A percentile compares a stretch with the other conserved stretches of the same genome.
phyloP scores from a whole-genome alignment of 1,139 yeast species.

The Sugiyamaella sp. region DNA sequence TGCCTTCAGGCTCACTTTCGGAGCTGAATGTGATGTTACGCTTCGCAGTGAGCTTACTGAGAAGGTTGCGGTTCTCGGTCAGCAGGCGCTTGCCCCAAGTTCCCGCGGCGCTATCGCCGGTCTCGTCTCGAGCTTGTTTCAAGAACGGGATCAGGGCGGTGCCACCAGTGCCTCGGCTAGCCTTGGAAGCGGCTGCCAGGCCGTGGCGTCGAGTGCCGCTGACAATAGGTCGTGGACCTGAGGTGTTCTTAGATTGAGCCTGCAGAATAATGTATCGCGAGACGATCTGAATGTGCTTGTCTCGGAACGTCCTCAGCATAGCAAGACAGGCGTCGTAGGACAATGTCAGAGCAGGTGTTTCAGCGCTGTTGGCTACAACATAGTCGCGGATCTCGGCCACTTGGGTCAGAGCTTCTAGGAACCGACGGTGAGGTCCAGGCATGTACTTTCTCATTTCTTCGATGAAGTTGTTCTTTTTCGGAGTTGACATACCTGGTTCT shows the following conservation, averaged over 20 bases:
- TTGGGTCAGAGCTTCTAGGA: slow-evolving; percentile 60
- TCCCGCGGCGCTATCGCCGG: slow-evolving; percentile 91
- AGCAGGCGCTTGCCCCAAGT: slow-evolving; percentile 81
- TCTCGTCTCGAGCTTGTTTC: slow-evolving; percentile 94
- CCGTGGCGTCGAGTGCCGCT: slow-evolving; percentile 41
- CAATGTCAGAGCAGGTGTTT: slow-evolving; percentile 59
- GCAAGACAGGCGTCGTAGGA: slow-evolving; percentile 91
- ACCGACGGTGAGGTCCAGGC: slow-evolving; percentile 84
- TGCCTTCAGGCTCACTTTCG: slow-evolving; percentile 26
- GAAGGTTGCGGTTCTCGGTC: slow-evolving; percentile 46
- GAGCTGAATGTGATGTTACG: slow-evolving; percentile 24
- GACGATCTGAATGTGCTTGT: slow-evolving; percentile 90
- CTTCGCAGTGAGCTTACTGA: slow-evolving; percentile 23
- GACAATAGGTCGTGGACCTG: slow-evolving; percentile 26
- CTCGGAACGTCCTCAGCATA: slow-evolving; percentile 85
- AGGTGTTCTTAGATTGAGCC: slow-evolving; percentile 44
- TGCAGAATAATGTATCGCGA: slow-evolving; percentile 83
- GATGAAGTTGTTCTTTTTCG: slow-evolving; percentile 61
- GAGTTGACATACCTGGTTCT: slow-evolving; percentile 24
- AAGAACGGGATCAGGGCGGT: slow-evolving; percentile 88
- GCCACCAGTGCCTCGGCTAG: slow-evolving; percentile 89
- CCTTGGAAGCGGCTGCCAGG: slow-evolving; percentile 46
- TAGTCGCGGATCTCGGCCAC: slow-evolving; percentile 65
- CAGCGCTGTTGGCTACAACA: slow-evolving; percentile 51
- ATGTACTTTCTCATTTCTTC: slow-evolving; percentile 83